phyloP scores from a whole-genome alignment of 2,329 filamentous ascomycete genomes.

The Metarhizium sp. region DNA sequence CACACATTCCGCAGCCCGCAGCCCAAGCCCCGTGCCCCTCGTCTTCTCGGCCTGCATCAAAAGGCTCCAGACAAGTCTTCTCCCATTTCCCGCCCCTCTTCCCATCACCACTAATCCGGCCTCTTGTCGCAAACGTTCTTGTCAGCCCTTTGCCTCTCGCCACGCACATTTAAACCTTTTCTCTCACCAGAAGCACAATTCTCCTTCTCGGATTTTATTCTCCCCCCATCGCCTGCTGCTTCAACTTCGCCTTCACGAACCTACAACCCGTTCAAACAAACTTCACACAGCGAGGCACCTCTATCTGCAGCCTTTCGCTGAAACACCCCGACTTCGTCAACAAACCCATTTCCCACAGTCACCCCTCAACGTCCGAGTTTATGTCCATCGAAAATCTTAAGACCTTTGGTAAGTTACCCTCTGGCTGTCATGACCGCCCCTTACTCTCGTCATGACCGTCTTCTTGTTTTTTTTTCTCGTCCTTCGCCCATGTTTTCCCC shows the following conservation, averaged over 20 bases:
- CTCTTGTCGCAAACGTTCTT: constrained; percentile 5
- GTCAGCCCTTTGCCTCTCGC: constrained; percentile 1
- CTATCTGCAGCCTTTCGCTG: constrained; percentile 40
- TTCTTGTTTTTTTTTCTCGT: background rate
- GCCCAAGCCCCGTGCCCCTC: constrained; percentile 9
- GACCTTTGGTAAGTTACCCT: constrained; percentile 66
- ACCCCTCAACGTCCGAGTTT: constrained; percentile 69
- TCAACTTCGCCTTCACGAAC: constrained; percentile 5
- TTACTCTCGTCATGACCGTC: background rate
- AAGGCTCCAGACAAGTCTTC: constrained; percentile 1
- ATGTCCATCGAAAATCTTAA: constrained; percentile 99
- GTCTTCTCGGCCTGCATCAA: constrained; percentile 13
- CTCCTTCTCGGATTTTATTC: background rate
- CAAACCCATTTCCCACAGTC: constrained; percentile 43
- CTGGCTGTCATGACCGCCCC: too few relatives aligned
- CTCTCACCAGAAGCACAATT: background rate
- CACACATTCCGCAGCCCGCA: background rate
- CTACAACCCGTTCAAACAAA: constrained; percentile 10
- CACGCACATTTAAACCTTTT: background rate
- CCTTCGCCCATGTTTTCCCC: background rate
- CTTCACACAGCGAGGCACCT: constrained; percentile 32
- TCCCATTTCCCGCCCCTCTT: constrained; percentile 3
- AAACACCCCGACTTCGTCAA: constrained; percentile 20
- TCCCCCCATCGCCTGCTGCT: background rate
- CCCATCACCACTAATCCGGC: constrained; percentile 2